A percentile compares a stretch with the other conserved stretches of the same genome.
Conservation (phyloP, 1,284 basidiomycete species). For the Pseudozyma tsukubaensis region DNA sequence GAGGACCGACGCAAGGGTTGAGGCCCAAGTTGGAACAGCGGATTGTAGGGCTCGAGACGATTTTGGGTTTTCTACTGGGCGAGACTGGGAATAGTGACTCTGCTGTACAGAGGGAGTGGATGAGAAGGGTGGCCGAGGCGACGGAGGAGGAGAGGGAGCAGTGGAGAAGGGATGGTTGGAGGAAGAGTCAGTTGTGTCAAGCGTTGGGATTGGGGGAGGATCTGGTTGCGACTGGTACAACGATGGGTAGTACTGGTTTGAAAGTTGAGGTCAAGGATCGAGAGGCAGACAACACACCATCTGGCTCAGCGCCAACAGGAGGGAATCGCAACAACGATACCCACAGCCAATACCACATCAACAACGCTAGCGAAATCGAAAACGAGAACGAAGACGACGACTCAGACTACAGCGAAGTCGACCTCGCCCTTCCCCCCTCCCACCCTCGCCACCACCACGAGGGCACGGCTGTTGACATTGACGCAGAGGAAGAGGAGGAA, state of each 20-base stretch:
- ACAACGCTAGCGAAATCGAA: neutral
- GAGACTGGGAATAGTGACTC: neutral
- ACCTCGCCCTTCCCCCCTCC: slow-evolving; percentile 25
- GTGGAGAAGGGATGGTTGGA: slow-evolving; percentile 18
- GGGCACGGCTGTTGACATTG: neutral
- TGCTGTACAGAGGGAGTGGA: neutral
- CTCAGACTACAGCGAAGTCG: slow-evolving; percentile 23
- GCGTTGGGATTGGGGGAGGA: slow-evolving; percentile 17
- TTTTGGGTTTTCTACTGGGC: slow-evolving; percentile 24
- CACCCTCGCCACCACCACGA: slow-evolving; percentile 9
- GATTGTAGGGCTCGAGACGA: slow-evolving; percentile 24
- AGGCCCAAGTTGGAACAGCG: slow-evolving; percentile 31
- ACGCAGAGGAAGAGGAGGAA: neutral
- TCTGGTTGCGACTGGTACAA: neutral
- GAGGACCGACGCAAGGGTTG: slow-evolving; percentile 42
- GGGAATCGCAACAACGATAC: neutral
- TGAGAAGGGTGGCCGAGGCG: neutral
- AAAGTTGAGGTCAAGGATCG: neutral
- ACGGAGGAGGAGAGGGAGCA: neutral
- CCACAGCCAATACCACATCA: neutral
- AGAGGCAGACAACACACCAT: neutral
- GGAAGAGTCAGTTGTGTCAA: neutral
- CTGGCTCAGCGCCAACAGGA: neutral
- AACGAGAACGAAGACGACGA: neutral
- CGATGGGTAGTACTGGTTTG: too few relatives aligned